Evolutionary conservation across 768 basidiomycete species (phyloP), one percentile per base, ranked within the genome.

Genomic region (Russula abietina): DNA sequence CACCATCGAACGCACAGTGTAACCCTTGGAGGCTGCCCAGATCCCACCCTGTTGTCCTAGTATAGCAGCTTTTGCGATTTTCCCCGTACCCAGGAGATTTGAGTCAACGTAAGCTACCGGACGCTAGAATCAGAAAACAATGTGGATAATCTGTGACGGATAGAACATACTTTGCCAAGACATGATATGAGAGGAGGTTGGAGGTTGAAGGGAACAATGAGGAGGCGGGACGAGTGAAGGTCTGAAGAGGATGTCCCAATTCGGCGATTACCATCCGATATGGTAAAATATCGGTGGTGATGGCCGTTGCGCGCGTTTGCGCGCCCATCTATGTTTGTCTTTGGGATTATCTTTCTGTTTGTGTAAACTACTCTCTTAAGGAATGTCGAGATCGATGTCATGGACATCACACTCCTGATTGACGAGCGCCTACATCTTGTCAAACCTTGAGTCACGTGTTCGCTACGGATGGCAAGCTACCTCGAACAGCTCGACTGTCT

Each of bases 11-110:
- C 85, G 68, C 71, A 88, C 86, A 6, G 66, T 76, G 72, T 84
- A 90, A 7, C 84, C 86, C 4, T 78, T 1, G 5, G 81, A 80
- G 0, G 75, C 59, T 12, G 89, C 91, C 91, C 91, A 93, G 8
- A 91, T 79, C 55, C 91, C 90, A 55, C 90, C 91, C 68, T 80
- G 70, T 58, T 77, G 79, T 48, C 91, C 91, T 53, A 93, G 49
- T 70, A 90, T 87, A 33, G 92, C 92, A 43, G 91, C 93, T 69
- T 82, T 81, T 28, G 76, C n/a, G 71, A 96, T 76, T 75, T 84
- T 90, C 67, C 83, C 84, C 65, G 76, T 85, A 39, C 83, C 89
- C 69, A 95, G 73, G 60, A 95, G 84, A 73, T 91, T 85, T 70
- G 76, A 78, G 73, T 94, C 89, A 74, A 93, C 88, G 77, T 92